Base-by-base conservation (phyloP, 2,329 filamentous ascomycete species). In the Fusarium vanettenii region DNA sequence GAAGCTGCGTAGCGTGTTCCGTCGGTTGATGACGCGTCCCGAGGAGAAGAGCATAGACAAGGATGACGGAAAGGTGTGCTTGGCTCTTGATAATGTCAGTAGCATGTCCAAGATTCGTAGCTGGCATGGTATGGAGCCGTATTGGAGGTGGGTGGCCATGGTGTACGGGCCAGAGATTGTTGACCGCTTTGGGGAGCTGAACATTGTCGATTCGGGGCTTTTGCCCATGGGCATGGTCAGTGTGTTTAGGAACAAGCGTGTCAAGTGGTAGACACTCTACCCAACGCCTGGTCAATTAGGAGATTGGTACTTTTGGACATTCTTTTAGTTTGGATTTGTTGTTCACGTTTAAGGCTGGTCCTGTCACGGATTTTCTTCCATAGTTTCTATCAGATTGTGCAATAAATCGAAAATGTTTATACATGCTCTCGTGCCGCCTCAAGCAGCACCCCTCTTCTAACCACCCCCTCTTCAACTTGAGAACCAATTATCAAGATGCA, bases 181-280 rank as follows among this genome's bases (percentile, higher is more conserved):
- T 6, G 79, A 81, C 9, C 79, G 82, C 14, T 87, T 87, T 73
- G 86, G 86, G 0, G 85, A 85, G 0, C 60, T 87, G 71, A 81
- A 82, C 35, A 83, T 87, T 59, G 85, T 87, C 1, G 85, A 87
- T 31, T 78, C 82, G 3, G 85, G 84, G 2, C 61, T 86, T 56
- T 70, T 88, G 78, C 86, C 86, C 2, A 86, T 86, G 78, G 86
- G 86, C 0, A 84, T 88, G 85, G 84, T 87, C 6, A 80, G 78
- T 13, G 79, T 87, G 60, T 83, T 87, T 41, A 81, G 83, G 67
- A 81, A 86, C 52, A 86, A 82, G 79, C 79, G 84, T 57, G 81
- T 87, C 1, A 82, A 79, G 33, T 88, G 86, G 86, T 80, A 86
- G 61, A 48, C 14, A 18, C 43, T 48, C 10, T 9, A 7, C 18